A percentile compares a stretch with the other conserved stretches of the same genome.
These are phyloP conservation scores for Volvox reticuliferus DNA, from an alignment of 139 green algal species.

Conservation along the genomic window DNA sequence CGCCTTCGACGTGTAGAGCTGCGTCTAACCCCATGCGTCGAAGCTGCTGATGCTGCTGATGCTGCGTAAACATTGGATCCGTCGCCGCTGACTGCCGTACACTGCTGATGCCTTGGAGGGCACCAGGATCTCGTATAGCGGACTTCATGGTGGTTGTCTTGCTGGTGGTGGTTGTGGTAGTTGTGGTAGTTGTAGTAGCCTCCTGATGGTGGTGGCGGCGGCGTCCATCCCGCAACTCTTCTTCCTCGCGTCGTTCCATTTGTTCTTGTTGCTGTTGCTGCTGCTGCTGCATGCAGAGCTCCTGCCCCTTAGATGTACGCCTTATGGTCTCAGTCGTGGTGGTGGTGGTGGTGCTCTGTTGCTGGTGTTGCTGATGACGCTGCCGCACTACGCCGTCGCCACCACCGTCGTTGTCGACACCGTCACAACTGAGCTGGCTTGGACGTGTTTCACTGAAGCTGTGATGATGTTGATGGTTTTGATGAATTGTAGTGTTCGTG, in stretches of 20 bases:
- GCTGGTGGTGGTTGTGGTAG: constrained; percentile 8
- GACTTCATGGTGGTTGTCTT: neutral
- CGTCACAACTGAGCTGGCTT: too few species aligned
- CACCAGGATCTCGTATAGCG: neutral
- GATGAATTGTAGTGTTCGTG: neutral
- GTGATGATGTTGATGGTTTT: neutral
- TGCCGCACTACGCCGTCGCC: neutral
- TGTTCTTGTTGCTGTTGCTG: neutral
- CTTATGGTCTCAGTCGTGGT: neutral
- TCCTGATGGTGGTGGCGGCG: constrained; percentile 6
- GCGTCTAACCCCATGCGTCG: neutral
- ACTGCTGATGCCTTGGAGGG: neutral
- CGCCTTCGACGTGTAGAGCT: too few species aligned
- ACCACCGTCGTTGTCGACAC: too few species aligned
- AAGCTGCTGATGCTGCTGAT: neutral
- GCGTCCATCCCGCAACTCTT: neutral
- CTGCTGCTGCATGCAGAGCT: neutral
- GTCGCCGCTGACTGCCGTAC: neutral
- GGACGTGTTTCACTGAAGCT: too few species aligned
- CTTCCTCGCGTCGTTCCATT: neutral
- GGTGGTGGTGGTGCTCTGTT: constrained; percentile 1
- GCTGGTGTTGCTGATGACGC: neutral
- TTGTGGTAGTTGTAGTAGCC: neutral
- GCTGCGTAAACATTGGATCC: neutral
- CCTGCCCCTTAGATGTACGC: neutral